Conservation (phyloP, 1,284 basidiomycete genomes). For the Cystobasidium slooffiae region DNA sequence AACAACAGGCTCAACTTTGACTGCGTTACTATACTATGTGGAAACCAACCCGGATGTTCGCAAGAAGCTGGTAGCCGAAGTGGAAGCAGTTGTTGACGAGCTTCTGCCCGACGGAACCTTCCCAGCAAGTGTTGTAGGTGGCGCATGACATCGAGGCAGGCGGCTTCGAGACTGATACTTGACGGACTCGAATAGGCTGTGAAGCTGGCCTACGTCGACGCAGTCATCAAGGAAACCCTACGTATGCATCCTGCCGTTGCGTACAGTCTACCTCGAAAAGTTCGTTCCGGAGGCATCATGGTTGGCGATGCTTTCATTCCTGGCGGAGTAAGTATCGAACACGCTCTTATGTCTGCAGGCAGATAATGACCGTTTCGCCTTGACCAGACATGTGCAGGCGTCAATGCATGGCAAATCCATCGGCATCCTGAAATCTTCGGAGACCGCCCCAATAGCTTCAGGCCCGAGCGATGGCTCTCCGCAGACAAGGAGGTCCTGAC, state of each 20-base stretch:
- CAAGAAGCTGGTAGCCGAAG: not conserved
- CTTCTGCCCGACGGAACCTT: slow-evolving; percentile 8
- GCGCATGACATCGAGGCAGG: not conserved
- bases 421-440: slow-evolving; percentile 2
- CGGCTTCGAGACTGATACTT: not conserved
- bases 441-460: not conserved
- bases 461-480: slow-evolving; percentile 6
- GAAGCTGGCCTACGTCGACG: slow-evolving; percentile 3
- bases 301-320: not conserved
- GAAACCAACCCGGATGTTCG: not conserved
- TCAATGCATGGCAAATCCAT: slow-evolving; percentile 20
- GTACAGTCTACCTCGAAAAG: slow-evolving; percentile 3
- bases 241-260: slow-evolving; percentile 8
- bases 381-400: not conserved
- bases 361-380: not conserved
- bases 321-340: slow-evolving; percentile 2
- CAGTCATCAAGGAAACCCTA: slow-evolving; percentile 13
- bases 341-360: not conserved
- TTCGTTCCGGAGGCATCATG: slow-evolving; percentile 7
- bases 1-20: slow-evolving; percentile 11
- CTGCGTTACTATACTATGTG: not conserved
- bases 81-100: not conserved
- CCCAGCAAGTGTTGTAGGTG: not conserved
- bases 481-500: not conserved
- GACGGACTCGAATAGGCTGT: not conserved